These are phyloP conservation scores for Pseudozyma flocculosa DNA, from an alignment of 1,284 basidiomycete genomes.

Conservation along the genomic window DNA sequence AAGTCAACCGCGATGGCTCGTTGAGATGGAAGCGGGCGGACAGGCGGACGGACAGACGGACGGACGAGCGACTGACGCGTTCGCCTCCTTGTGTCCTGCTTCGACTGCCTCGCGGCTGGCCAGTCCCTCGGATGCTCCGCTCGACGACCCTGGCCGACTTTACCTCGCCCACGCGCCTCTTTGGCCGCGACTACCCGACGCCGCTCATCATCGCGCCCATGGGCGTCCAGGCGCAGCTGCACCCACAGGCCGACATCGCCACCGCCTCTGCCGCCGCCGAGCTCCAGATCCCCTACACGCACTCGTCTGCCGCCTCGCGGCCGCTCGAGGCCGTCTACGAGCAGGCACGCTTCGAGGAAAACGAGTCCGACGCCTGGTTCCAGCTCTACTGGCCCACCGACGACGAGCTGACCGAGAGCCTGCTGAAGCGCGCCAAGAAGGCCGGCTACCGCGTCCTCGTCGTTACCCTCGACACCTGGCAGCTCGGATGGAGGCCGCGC, in stretches of 20 bases:
- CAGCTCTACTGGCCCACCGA: conserved; percentile 63
- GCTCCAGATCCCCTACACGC: conserved; percentile 39
- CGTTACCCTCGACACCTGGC: conserved; percentile 52
- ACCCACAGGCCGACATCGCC: conserved; percentile 31
- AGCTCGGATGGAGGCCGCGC: conserved; percentile 37
- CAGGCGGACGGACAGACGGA: too few relatives aligned
- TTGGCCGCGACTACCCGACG: conserved; percentile 34
- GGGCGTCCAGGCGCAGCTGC: conserved; percentile 44
- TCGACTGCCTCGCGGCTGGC: not conserved
- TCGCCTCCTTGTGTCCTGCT: too few relatives aligned
- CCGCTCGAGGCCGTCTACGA: conserved; percentile 38
- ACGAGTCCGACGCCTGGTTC: conserved; percentile 40
- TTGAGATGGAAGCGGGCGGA: too few relatives aligned
- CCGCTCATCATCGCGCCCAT: conserved; percentile 49
- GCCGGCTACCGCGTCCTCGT: conserved; percentile 70
- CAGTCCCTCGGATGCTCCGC: conserved; percentile 37
- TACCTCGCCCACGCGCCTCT: conserved; percentile 19
- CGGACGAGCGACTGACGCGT: too few relatives aligned
- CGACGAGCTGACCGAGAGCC: conserved; percentile 67
- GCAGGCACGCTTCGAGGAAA: conserved; percentile 20
- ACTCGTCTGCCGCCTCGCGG: conserved; percentile 38
- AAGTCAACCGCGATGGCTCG: too few relatives aligned
- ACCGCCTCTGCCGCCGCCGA: conserved; percentile 32
- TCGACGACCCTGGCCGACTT: conserved; percentile 30
- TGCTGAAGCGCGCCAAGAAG: conserved; percentile 68